Evolutionary conservation across 1,284 basidiomycete species (phyloP), one percentile per base, ranked within the genome.

Genomic region (Puccinia horiana): DNA sequence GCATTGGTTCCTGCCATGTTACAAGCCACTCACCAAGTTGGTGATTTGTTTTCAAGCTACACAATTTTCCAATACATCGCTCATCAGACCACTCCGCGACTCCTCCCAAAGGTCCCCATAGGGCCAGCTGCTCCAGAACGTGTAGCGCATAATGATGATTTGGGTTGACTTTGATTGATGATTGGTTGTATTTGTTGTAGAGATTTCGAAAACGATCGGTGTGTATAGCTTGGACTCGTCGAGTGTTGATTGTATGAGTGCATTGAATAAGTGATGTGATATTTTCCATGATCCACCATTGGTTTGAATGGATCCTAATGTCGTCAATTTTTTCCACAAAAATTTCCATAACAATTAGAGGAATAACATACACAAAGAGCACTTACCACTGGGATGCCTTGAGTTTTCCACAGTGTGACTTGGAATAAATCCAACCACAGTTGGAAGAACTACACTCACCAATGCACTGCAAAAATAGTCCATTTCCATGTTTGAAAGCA

Each of bases 211-310:
- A 29, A 23, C 56, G n/a, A n/a, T n/a, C n/a, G n/a, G n/a, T n/a
- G n/a, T n/a, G n/a, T n/a, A n/a, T n/a, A n/a, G n/a, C n/a, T n/a
- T n/a, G n/a, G n/a, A n/a, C n/a, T n/a, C n/a, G n/a, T n/a, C n/a
- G n/a, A n/a, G n/a, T n/a, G n/a, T n/a, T n/a, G n/a, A n/a, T n/a
- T n/a, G n/a, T 83, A 40, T 83, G 83, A 23, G 83, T 83, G 58
- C 80, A 83, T n/a, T 74, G 76, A 16, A 83, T 70, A n/a, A 83
- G 52, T 37, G 42, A 26, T 58, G 69, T 52, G 12, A 79, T 72
- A 56, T 82, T 83, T 35, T 44, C 1, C 58, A 63, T 29, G 3
- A 37, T 32, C 16, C 54, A 56, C 29, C 70, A 8, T 70, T 76
- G 72, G 37, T 35, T 52, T 26, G 58, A 63, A 18, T 63, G 26